A percentile compares a stretch with the other conserved stretches of the same genome.
These are phyloP conservation scores for Citrus glauca DNA, from an alignment of 345 rosid genomes.

Conservation along the genomic window DNA sequence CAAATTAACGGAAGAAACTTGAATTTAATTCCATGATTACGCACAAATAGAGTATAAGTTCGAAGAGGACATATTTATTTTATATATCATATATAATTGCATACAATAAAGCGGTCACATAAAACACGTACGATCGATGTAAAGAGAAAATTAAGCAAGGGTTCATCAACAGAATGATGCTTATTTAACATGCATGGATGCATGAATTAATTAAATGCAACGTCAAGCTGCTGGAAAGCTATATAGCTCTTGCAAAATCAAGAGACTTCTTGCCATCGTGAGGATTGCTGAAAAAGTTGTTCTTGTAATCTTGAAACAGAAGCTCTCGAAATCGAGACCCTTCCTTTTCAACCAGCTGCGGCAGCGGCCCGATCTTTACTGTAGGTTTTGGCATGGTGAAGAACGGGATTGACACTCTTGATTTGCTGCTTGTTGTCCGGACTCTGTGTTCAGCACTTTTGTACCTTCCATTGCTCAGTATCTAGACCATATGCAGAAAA, in stretches of 20 bases:
- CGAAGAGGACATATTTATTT: too few species aligned
- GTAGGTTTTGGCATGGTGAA: constrained; percentile 40
- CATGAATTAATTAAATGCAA: background rate
- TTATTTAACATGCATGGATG: background rate
- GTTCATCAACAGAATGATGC: background rate
- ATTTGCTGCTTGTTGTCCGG: constrained; percentile 33
- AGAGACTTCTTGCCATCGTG: constrained; percentile 58
- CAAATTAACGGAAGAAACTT: too few species aligned
- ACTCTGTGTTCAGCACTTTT: constrained; percentile 61
- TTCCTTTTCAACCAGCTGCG: constrained; percentile 37
- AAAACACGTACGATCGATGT: background rate
- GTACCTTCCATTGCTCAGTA: constrained; percentile 56
- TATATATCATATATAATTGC: background rate
- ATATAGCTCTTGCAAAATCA: constrained; percentile 24
- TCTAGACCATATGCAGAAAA: constrained; percentile 17
- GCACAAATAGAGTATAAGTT: too few species aligned
- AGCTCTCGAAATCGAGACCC: constrained; percentile 45
- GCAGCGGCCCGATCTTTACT: constrained; percentile 40
- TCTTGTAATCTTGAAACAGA: constrained; percentile 44
- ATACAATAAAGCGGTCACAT: background rate
- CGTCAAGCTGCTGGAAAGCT: background rate
- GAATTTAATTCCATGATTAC: too few species aligned
- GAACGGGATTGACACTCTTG: constrained; percentile 59
- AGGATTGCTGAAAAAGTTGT: constrained; percentile 45
- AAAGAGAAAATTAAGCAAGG: background rate